Base-by-base conservation (phyloP, 495 filamentous ascomycete species). In the Hypoxylon subgilvum region DNA sequence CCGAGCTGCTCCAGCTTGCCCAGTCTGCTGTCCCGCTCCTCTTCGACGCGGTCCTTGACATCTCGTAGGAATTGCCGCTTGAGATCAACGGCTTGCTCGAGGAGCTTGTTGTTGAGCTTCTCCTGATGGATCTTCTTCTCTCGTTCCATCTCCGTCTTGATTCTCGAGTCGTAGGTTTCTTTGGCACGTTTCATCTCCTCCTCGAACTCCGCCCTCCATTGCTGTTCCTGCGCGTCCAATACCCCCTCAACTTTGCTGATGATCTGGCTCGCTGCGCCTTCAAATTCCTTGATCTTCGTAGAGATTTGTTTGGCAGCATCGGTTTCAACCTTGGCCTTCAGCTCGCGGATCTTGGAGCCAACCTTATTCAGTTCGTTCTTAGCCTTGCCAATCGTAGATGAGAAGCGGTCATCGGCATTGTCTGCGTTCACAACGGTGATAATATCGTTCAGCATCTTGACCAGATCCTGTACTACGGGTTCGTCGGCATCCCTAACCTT, bases 361-460 rank as follows among this genome's bases (percentile, higher is more conserved):
- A 96, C 84, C 64, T 85, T 86, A 62, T 78, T 76, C n/a, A 98
- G 75, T 64, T 94, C 88, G 19, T 79, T 78, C 79, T 96, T 96
- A 42, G 92, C 94, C 74, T 90, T 88, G 32, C 79, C 72, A 44
- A 98, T 84, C 2, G 90, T 86, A 14, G 80, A 76, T 28, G 80
- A 83, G 73, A 92, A 96, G 70, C 87, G 90, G 58, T 78, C 74
- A 47, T 84, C 81, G 44, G 83, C 78, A 49, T 88, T 84, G 64
- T 96, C 92, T 47, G 88, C 86, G 71, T 96, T 96, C 50, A 97
- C 85, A 23, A 93, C 88, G 1, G 88, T 85, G 69, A 98, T 96
- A 69, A 98, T 88, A 72, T 93, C 89, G 74, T 98, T 98, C 60
- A 97, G 80, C 67, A 94, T 91, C 76, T 89, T 93, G 48, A 94